Base-by-base conservation (phyloP, 768 basidiomycete genomes). In the Tubosaeta sp. region DNA sequence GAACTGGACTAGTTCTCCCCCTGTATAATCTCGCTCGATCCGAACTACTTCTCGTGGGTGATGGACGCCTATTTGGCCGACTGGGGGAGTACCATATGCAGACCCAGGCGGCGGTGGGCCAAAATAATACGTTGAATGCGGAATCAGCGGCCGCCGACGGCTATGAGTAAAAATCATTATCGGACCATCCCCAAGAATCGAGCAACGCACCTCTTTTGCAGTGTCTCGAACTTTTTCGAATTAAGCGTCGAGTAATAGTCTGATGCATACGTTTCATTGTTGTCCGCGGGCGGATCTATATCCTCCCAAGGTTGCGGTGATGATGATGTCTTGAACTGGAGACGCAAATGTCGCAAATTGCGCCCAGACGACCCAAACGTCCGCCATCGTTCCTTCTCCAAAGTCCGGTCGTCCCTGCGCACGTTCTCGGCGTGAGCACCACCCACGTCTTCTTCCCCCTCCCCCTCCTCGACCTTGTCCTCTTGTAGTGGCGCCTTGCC, bases 1-100 rank as follows among this genome's bases (percentile, higher is more conserved):
- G 68, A 99, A 97, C 71, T 97, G 95, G 29, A 85, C 80, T 7
- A 95, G 74, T 65, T 98, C 95, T 3, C 95, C 97, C 1, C 85
- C 85, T 13, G 76, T 81, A 67, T 97, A 99, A 68, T 99, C 97
- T 48, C 97, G 74, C 69, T 98, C 95, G 38, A 99, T 74, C 42
- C 95, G 78, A 47, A 99, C 74, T 52, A 99, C 82, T 72, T 97
- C 95, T 48, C 95, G 83, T 14, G 95, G 95, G 59, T 91, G 85
- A 65, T 97, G 91, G 22, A 86, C 71, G 3, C 94, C 95, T 52
- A 98, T 87, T 47, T 86, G 84, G 1, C 95, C 95, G 6, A 86
- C 72, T 9, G 91, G 91, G 2, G 77, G 71, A 0, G 87, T 90
- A 3, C 91, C 90, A 65, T 82, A 97, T 27, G 89, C 90, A 33